Conservation (phyloP, 768 basidiomycete species). For the Termitomyces sp. region DNA sequence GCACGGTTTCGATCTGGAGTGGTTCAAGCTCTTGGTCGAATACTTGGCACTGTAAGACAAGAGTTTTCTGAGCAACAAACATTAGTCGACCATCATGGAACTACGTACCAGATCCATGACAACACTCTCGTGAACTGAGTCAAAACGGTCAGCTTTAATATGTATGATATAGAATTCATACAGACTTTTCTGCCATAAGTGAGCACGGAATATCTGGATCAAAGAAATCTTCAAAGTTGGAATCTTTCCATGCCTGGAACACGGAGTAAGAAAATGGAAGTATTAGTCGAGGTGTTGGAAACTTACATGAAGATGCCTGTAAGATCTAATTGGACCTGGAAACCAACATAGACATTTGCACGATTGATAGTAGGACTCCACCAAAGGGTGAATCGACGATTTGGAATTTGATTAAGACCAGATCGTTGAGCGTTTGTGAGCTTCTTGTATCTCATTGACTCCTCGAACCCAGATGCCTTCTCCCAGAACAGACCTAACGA, state of each 20-base stretch:
- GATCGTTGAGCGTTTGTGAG: conserved; percentile 98
- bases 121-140: conserved; percentile 85
- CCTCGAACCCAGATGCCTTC: conserved; percentile 96
- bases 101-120: conserved; percentile 79
- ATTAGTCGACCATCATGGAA: not conserved
- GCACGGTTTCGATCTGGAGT: conserved; percentile 97
- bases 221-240: conserved; percentile 97
- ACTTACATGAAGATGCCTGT: conserved; percentile 91
- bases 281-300: not conserved
- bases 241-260: conserved; percentile 89
- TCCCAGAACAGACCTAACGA: conserved; percentile 87
- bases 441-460: conserved; percentile 94
- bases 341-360: conserved; percentile 99
- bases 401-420: conserved; percentile 96
- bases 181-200: conserved; percentile 99
- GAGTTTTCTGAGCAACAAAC: not conserved
- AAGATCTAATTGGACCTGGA: conserved; percentile 98
- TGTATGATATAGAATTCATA: conserved; percentile 24
- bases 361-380: conserved; percentile 99
- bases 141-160: conserved; percentile 1
- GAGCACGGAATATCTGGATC: conserved; percentile 99
- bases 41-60: conserved; percentile 74
- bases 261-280: not conserved
- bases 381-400: conserved; percentile 99
- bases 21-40: conserved; percentile 99